Conservation (phyloP, 1,139 yeast species). For the Geotrichum histeridarum region DNA sequence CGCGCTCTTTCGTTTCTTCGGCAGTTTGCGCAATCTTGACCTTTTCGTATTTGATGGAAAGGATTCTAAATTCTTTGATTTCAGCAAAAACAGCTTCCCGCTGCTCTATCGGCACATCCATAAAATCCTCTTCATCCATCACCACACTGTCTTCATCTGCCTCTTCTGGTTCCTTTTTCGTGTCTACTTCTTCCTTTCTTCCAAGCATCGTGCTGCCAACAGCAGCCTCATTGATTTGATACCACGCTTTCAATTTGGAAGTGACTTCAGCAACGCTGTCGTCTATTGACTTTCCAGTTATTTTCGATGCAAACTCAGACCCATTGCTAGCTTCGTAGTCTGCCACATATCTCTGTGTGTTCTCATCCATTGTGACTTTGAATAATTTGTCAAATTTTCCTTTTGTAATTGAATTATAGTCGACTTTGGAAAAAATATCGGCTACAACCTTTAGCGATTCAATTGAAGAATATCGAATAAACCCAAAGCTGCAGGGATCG, state of each 20-base stretch:
- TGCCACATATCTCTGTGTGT: slow-evolving; percentile 20
- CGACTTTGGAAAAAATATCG: slow-evolving; percentile 27
- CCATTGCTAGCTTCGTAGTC: slow-evolving; percentile 22
- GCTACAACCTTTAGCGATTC: slow-evolving; percentile 26
- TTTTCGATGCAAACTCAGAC: slow-evolving; percentile 18
- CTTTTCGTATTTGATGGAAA: slow-evolving; percentile 29
- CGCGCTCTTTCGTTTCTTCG: slow-evolving; percentile 25
- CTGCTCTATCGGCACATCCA: slow-evolving; percentile 16
- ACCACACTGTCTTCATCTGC: slow-evolving; percentile 28
- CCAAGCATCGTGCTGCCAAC: slow-evolving; percentile 14
- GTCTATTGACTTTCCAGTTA: slow-evolving; percentile 15
- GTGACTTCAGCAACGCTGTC: slow-evolving; percentile 16
- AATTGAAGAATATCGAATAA: slow-evolving; percentile 25
- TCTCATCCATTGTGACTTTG: slow-evolving; percentile 20
- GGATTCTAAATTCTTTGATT: slow-evolving; percentile 34
- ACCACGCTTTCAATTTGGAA: slow-evolving; percentile 15
- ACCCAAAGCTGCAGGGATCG: slow-evolving; percentile 26
- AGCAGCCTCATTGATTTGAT: slow-evolving; percentile 14
- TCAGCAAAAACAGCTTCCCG: slow-evolving; percentile 16
- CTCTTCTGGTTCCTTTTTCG: slow-evolving; percentile 10
- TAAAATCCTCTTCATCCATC: slow-evolving; percentile 26
- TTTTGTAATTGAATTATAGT: slow-evolving; percentile 18
- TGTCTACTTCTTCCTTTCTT: slow-evolving; percentile 13
- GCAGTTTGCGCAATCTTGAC: slow-evolving; percentile 25
- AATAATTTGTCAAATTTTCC: slow-evolving; percentile 24